Base-by-base conservation (phyloP, 2,329 filamentous ascomycete species). In the Orbilia javanica region DNA sequence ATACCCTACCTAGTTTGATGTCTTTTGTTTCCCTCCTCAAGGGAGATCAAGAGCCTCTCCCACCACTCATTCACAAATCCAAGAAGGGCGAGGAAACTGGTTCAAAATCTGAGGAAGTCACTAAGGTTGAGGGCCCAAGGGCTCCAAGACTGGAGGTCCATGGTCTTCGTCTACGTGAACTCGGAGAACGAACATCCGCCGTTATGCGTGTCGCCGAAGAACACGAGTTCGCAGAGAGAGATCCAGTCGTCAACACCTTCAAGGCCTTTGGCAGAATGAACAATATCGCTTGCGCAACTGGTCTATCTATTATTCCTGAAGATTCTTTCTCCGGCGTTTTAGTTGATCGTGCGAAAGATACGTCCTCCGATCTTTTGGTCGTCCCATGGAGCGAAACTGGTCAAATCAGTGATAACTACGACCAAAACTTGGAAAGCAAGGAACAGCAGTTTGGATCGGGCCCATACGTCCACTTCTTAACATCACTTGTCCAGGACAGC, bases 181-280 rank as follows among this genome's bases (percentile, higher is more conserved):
- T 98, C 11, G 96, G 93, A 0, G 94, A 97, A 81, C 93, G 95
- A 87, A 92, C 93, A 48, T 97, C 95, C 0, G 94, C 94, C 18
- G 95, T 97, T 81, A 98, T 98, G 95, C 91, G 93, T 81, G 93
- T 97, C 10, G 91, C 93, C 0, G 93, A 96, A 82, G 87, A 91
- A 2, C 91, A 94, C 44, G 93, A 96, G 60, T 88, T 90, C 78
- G 88, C 89, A 27, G 87, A 88, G 5, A 88, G 89, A 81, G 95
- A 98, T 82, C 93, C 95, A 0, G 91, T 98, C 3, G 90, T 97
- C 68, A 97, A 97, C 83, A 92, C 93, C 0, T 97, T 97, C 87
- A 90, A 92, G 57, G 93, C 93, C 0, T 94, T 97, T 81, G 93
- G 93, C 0, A 91, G 92, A 79, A 89, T 97, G 46, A 90, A 96